Base-by-base conservation (phyloP, 2,329 filamentous ascomycete species). In the Penicillium sp. region DNA sequence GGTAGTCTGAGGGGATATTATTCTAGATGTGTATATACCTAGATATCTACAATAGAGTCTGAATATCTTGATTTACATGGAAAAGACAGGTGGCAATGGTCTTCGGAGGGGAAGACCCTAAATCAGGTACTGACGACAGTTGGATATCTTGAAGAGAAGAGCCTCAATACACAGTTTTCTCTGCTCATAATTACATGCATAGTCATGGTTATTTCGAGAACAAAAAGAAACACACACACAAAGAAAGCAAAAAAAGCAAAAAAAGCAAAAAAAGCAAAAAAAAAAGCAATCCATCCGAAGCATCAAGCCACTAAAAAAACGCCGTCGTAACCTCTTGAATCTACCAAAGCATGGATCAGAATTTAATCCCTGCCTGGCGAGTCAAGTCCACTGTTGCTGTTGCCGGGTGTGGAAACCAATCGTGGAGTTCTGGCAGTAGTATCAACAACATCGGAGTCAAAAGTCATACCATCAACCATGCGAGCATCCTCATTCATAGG, bases 391-490 rank as follows among this genome's bases (percentile, higher is more conserved):
- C 45, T 54, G 38, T 43, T 54, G 31, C 51, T 53, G 29, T 43
- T 48, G 42, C 53, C 45, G 6, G 54, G 52, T 13, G 67, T 64
- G 10, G 69, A 69, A 17, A 75, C 69, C 15, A 78, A 72, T 1
- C 81, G 71, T 1, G 81, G 80, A 0, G 79, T 77, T 21, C 77
- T 72, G 44, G 77, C 77, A 1, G 82, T 84, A 2, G 82, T 85
- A 65, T 87, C 83, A 22, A 85, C 75, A 54, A 83, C 75, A 53
- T 81, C 77, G 35, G 74, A 65, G 32, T 79, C 75, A 59, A 84
- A 83, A 3, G 81, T 79, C 35, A 86, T 76, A 1, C 83, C 83
- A 62, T 87, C 82, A 49, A 85, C 72, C 75, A 84, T 82, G 45
- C 79, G 77, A 17, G 82, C 81, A 60, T 85, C 81, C 26, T 66